Conservation (phyloP, 768 basidiomycete genomes). For the Mycena floridula region DNA sequence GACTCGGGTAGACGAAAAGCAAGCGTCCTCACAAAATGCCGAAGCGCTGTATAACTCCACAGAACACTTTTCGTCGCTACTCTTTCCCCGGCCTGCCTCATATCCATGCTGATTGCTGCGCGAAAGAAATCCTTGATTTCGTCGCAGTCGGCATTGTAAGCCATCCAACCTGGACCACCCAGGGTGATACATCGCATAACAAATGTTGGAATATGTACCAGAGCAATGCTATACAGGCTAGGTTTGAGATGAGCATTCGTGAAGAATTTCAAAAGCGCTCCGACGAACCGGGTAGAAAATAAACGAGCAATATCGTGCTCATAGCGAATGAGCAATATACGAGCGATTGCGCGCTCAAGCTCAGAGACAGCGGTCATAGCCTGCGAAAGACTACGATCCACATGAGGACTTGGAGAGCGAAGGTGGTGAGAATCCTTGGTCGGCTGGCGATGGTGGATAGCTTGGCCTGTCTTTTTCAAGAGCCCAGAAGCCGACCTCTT, state of each 20-base stretch:
- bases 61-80: slow-evolving; percentile 76
- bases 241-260: no score
- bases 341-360: slow-evolving; percentile 63
- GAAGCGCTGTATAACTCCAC: slow-evolving; percentile 73
- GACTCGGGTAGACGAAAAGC: background rate
- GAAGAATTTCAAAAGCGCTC: no score
- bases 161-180: slow-evolving; percentile 63
- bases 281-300: slow-evolving; percentile 65
- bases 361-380: slow-evolving; percentile 57
- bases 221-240: slow-evolving; percentile 57
- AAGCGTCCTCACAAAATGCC: slow-evolving; percentile 57
- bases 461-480: slow-evolving; percentile 31
- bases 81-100: slow-evolving; percentile 71
- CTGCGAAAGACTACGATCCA: slow-evolving; percentile 49
- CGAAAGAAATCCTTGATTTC: slow-evolving; percentile 74
- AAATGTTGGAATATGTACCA: slow-evolving; percentile 62
- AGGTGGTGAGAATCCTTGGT: slow-evolving; percentile 26
- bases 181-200: slow-evolving; percentile 59
- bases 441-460: slow-evolving; percentile 23
- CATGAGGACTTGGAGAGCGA: slow-evolving; percentile 36
- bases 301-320: slow-evolving; percentile 72
- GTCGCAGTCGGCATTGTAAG: slow-evolving; percentile 58
- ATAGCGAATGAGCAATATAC: slow-evolving; percentile 61
- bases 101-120: slow-evolving; percentile 65
- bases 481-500: slow-evolving; percentile 47